Evolutionary conservation across 306 rosid species (phyloP), one percentile per base, ranked within the genome.

Genomic region (Prunus armeniaca): DNA sequence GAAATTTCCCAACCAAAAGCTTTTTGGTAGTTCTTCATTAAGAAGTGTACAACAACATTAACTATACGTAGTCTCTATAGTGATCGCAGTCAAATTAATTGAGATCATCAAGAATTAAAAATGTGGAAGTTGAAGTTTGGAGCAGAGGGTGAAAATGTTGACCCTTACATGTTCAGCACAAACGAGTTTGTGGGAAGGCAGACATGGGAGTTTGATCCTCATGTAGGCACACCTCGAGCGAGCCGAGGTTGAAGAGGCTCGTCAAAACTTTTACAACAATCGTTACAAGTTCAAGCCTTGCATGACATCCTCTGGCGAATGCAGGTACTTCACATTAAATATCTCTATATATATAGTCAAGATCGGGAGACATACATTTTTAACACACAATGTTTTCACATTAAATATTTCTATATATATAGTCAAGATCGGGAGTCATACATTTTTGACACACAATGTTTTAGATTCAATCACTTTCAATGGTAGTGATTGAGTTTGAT

Each of bases 171-270:
- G 24, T 69, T 17, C 43, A 69, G 73, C 61, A 50, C 73, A 17
- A 69, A 69, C 27, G 12, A 69, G 56, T 69, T 69, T n/a, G 25
- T 8, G 6, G 73, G 73, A 32, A 69, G 73, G 45, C 73, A 69
- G 2, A 72, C 41, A 9, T 72, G 76, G 76, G 54, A 34, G 51
- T 72, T 72, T 9, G 76, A 72, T 15, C 76, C 54, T 2, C 24
- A 57, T 14, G 80, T 74, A 1, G 68, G 80, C 11, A 67, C 80
- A 20, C 34, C 58, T 3, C 68, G 80, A 76, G 60, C 74, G 67
- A 56, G 74, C 74, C 1, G 67, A 47, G 9, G 80, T 76, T 3
- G 80, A 76, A 57, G 74, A 46, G 5, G 74, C 74, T 57, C 25
- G 68, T 14, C 58, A 19, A 3, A 45, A 68, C 10, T 76, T 67